Percentiles rank a stretch among this genome's conserved stretches.
These are phyloP conservation scores for Pseudozyma hubeiensis DNA, from an alignment of 1,284 basidiomycete species.

Conservation along the genomic window DNA sequence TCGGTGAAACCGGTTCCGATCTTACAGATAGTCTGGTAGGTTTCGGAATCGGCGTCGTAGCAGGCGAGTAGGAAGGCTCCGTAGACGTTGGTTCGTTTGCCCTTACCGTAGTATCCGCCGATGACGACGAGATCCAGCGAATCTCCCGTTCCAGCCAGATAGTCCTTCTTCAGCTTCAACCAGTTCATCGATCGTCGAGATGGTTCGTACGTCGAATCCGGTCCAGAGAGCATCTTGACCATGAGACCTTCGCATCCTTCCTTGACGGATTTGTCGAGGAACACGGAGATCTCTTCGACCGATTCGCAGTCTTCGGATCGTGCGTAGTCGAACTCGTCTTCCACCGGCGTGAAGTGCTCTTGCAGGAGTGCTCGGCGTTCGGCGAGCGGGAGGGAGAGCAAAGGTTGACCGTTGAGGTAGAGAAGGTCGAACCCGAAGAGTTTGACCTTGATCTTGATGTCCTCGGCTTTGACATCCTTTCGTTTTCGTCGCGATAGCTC, in stretches of 20 bases:
- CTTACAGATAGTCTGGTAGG: conserved; percentile 77
- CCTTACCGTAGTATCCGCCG: conserved; percentile 95
- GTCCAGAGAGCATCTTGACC: conserved; percentile 97
- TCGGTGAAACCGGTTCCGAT: conserved; percentile 99
- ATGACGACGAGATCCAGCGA: conserved; percentile 96
- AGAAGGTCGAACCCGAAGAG: conserved; percentile 95
- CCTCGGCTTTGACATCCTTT: conserved; percentile 95
- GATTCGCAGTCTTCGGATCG: conserved; percentile 88
- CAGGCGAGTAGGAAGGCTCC: conserved; percentile 66
- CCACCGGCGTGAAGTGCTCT: conserved; percentile 83
- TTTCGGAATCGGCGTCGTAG: conserved; percentile 65
- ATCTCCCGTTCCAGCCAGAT: conserved; percentile 91
- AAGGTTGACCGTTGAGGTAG: conserved; percentile 84
- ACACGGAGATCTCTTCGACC: conserved; percentile 91
- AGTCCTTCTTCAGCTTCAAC: conserved; percentile 77
- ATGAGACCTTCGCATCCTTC: conserved; percentile 97
- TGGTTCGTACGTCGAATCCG: conserved; percentile 93
- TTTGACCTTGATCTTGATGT: conserved; percentile 94
- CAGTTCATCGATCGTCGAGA: conserved; percentile 94
- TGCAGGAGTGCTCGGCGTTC: conserved; percentile 79
- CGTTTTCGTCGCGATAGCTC: conserved; percentile 93
- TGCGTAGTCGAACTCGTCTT: conserved; percentile 92
- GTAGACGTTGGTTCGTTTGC: conserved; percentile 81
- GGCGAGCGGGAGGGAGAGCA: conserved; percentile 37
- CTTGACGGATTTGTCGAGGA: conserved; percentile 95